Conservation (phyloP, 768 basidiomycete species). For the Termitomyces sp. region DNA sequence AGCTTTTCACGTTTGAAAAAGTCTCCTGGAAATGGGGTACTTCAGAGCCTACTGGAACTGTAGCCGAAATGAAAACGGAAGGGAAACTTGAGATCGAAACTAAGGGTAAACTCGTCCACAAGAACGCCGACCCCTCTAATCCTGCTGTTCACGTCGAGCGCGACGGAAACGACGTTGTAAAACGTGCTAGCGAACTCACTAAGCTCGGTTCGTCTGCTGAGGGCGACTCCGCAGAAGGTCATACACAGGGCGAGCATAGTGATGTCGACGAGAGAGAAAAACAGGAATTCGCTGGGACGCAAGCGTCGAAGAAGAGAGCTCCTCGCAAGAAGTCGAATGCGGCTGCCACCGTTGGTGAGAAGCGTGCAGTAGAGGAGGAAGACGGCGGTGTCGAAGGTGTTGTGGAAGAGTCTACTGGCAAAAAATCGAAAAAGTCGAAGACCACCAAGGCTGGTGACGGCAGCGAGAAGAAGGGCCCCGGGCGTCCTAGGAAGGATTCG, state of each 20-base stretch:
- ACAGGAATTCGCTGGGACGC: background rate
- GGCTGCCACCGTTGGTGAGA: conserved; percentile 8
- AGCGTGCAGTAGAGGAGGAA: conserved; percentile 9
- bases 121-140: conserved; percentile 21
- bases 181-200: conserved; percentile 22
- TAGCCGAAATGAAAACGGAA: conserved; percentile 19
- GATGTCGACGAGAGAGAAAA: background rate
- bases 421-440: conserved; percentile 22
- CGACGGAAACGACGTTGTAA: conserved; percentile 24
- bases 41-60: conserved; percentile 16
- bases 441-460: background rate
- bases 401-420: conserved; percentile 15
- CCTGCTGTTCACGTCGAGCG: conserved; percentile 24
- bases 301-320: conserved; percentile 5
- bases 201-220: conserved; percentile 10
- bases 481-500: conserved; percentile 14
- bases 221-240: background rate
- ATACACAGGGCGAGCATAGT: background rate
- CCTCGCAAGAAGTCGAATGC: conserved; percentile 10
- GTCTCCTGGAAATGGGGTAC: conserved; percentile 24
- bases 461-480: conserved; percentile 13
- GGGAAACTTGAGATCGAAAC: conserved; percentile 23
- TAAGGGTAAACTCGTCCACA: conserved; percentile 22
- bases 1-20: background rate
- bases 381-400: conserved; percentile 3